These are phyloP conservation scores for Magnaporthales sp. DNA, from an alignment of 2,329 filamentous ascomycete genomes.

Conservation along the genomic window DNA sequence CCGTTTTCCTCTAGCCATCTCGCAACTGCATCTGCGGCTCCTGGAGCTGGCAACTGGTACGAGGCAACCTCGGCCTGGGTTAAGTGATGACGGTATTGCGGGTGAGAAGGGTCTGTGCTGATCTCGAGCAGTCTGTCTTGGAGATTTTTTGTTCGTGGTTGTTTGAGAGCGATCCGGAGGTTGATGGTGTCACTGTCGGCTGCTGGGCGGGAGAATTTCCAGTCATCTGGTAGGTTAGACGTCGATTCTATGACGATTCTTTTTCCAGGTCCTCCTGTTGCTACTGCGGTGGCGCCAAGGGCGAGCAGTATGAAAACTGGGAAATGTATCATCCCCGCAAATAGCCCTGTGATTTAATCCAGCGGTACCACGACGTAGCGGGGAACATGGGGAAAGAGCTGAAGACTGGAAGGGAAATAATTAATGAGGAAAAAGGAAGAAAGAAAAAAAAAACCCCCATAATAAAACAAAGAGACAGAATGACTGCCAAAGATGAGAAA, in stretches of 20 bases:
- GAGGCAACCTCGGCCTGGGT: slow-evolving; percentile 24
- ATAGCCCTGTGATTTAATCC: not conserved
- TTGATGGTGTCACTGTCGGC: slow-evolving; percentile 16
- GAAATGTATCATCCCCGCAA: not conserved
- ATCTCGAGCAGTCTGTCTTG: slow-evolving; percentile 17
- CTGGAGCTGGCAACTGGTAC: slow-evolving; percentile 25
- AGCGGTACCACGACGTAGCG: not conserved
- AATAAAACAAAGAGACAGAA: not conserved
- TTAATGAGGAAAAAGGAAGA: not conserved
- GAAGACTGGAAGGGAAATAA: not conserved
- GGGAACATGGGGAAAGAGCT: not conserved
- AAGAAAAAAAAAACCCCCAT: not conserved
- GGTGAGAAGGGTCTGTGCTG: slow-evolving; percentile 12
- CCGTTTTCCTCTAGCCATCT: slow-evolving; percentile 31
- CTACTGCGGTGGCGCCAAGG: not conserved
- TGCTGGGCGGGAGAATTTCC: slow-evolving; percentile 16
- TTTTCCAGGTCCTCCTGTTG: not conserved
- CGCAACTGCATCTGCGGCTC: slow-evolving; percentile 26
- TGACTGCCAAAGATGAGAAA: not conserved
- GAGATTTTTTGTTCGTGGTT: slow-evolving; percentile 20
- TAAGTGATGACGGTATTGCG: slow-evolving; percentile 22
- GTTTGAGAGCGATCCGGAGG: slow-evolving; percentile 19
- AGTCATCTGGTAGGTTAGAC: slow-evolving; percentile 16
- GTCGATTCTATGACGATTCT: slow-evolving; percentile 13
- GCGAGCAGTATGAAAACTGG: not conserved